These are phyloP conservation scores for Delonix regia DNA, from an alignment of 306 rosid species.

Conservation along the genomic window DNA sequence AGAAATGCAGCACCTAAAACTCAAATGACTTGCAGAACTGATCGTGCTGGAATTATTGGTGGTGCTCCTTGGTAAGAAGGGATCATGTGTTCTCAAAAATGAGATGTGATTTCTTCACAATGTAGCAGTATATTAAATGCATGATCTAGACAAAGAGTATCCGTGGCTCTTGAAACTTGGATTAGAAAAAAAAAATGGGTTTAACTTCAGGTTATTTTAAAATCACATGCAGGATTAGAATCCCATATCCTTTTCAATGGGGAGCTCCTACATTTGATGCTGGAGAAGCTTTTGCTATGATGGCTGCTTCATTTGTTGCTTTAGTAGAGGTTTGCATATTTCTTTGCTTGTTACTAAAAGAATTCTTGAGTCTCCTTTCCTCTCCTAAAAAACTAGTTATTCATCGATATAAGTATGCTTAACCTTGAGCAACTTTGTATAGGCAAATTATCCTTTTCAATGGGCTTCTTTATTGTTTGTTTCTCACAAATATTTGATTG, in stretches of 20 bases:
- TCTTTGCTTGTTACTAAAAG: background rate
- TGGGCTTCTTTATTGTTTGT: background rate
- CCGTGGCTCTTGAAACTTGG: slow-evolving; percentile 15
- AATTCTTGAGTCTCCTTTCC: no score
- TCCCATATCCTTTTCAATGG: slow-evolving; percentile 99
- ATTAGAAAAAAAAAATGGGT: slow-evolving; percentile 1
- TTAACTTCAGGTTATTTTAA: slow-evolving; percentile 5
- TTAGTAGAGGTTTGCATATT: slow-evolving; percentile 76
- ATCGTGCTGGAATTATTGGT: slow-evolving; percentile 83
- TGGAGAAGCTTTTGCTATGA: slow-evolving; percentile 98
- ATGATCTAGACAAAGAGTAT: background rate
- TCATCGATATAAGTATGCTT: background rate
- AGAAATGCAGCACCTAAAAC: slow-evolving; percentile 59
- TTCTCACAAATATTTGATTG: slow-evolving; percentile 9
- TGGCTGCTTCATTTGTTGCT: slow-evolving; percentile 92
- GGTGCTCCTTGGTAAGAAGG: slow-evolving; percentile 82
- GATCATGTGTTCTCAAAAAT: slow-evolving; percentile 7
- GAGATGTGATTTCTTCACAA: slow-evolving; percentile 5
- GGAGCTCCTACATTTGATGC: slow-evolving; percentile 98
- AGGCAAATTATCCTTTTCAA: background rate
- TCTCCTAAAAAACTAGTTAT: no score
- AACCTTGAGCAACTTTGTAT: background rate
- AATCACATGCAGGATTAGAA: slow-evolving; percentile 68
- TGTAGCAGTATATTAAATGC: background rate
- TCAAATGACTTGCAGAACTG: slow-evolving; percentile 84